Base-by-base conservation (phyloP, 1,139 yeast species). In the Yamadazyma kanchanaburiensis region DNA sequence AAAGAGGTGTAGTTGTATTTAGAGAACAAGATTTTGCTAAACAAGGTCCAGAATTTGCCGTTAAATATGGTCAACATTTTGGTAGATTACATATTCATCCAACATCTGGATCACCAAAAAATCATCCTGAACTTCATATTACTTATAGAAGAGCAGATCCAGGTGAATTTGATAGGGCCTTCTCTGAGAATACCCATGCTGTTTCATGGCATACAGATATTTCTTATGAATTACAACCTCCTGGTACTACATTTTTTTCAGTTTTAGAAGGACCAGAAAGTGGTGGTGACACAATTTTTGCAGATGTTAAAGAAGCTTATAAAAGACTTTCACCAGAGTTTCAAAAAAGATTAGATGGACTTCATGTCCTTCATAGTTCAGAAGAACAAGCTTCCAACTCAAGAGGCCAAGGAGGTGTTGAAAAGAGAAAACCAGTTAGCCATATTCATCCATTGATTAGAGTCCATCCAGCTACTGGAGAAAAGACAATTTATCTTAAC, bases 31-130 rank as follows among this genome's bases (percentile, higher is more conserved):
- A 80, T 43, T 67, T 77, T 37, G 70, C 76, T 24, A 62, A 63
- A 22, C 54, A 67, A 36, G 81, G 81, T 22, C 73, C 79, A 9
- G 60, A 57, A 23, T 70, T 64, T 37, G 68, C 67, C 27, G 66
- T 60, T 23, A 61, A 68, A 6, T 70, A 72, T 48, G 84, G 81
- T 22, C 58, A 61, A 28, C 70, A 76, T 50, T 80, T 71, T 55
- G 86, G 86, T 9, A 73, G 74, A n/a, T 61, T 79, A 31, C 87
- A 80, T 55, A 66, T 75, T 30, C 88, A 80, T 48, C 83, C 86
- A 22, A 77, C 84, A 4, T 74, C 83, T 5, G 81, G 83, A 5
- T 71, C 80, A 9, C 86, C 87, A 22, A 57, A 57, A 33, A 66
- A 56, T 30, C 59, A 64, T 40, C 71, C 78, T 3, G 78, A 77